These are phyloP conservation scores for Russula abietina DNA, from an alignment of 768 basidiomycete species.

Conservation along the genomic window DNA sequence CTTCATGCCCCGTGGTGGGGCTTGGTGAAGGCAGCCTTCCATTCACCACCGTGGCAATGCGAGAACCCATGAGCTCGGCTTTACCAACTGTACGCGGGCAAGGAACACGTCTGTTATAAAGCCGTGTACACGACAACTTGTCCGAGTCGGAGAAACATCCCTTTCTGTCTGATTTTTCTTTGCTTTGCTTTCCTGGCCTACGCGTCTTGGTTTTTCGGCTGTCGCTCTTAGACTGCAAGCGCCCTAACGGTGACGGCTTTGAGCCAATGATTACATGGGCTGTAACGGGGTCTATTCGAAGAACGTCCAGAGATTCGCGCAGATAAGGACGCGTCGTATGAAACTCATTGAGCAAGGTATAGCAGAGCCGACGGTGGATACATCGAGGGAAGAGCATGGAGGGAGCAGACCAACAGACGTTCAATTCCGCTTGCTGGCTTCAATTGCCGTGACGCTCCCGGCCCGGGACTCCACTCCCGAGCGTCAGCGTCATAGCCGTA, in stretches of 20 bases:
- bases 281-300: background rate
- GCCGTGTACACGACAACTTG: background rate
- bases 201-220: background rate
- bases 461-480: background rate
- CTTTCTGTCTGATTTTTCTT: background rate
- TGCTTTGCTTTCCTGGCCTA: background rate
- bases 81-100: background rate
- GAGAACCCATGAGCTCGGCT: too few relatives aligned
- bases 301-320: too few relatives aligned
- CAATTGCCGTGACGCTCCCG: background rate
- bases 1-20: background rate
- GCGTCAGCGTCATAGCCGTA: too few relatives aligned
- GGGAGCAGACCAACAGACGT: too few relatives aligned
- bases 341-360: background rate
- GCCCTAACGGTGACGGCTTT: background rate
- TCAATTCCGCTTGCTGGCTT: too few relatives aligned
- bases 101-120: background rate
- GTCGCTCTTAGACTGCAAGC: background rate
- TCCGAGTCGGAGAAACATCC: background rate
- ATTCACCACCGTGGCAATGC: too few relatives aligned
- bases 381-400: slow-evolving; percentile 18
- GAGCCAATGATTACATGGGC: background rate
- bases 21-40: background rate
- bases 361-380: background rate
- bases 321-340: background rate